These are phyloP conservation scores for Trichoderma afroharzianum DNA, from an alignment of 2,329 filamentous ascomycete species.

Conservation along the genomic window DNA sequence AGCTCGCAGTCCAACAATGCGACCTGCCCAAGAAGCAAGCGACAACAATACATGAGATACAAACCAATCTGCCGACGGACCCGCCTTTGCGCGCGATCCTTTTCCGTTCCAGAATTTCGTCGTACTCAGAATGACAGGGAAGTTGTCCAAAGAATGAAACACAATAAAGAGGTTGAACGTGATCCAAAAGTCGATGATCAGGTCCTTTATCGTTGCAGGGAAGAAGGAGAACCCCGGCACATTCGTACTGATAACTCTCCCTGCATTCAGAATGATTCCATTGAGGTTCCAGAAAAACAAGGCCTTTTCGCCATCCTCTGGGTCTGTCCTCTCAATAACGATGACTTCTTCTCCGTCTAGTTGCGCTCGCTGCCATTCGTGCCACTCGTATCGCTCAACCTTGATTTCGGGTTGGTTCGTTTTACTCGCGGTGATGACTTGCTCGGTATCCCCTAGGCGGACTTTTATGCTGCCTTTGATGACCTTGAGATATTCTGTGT, in stretches of 20 bases:
- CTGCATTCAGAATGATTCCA: conserved; percentile 34
- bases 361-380: conserved; percentile 45
- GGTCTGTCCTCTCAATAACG: conserved; percentile 46
- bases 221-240: neutral
- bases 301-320: conserved; percentile 42
- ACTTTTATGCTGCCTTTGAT: conserved; percentile 35
- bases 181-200: conserved; percentile 28
- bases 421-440: conserved; percentile 22
- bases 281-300: conserved; percentile 51
- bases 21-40: conserved; percentile 15
- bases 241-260: conserved; percentile 5
- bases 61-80: conserved; percentile 12
- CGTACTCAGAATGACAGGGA: conserved; percentile 27
- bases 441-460: conserved; percentile 19
- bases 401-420: conserved; percentile 29
- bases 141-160: conserved; percentile 29
- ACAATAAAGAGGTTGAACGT: conserved; percentile 29
- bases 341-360: conserved; percentile 34
- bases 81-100: neutral
- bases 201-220: conserved; percentile 18
- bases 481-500: conserved; percentile 45
- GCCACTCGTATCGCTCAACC: conserved; percentile 36
- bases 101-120: neutral
- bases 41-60: conserved; percentile 17
- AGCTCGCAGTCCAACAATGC: conserved; percentile 14